Evolutionary conservation across 2,329 filamentous ascomycete genomes (phyloP), one percentile per base, ranked within the genome.

Genomic region (Arthroderma sp.): DNA sequence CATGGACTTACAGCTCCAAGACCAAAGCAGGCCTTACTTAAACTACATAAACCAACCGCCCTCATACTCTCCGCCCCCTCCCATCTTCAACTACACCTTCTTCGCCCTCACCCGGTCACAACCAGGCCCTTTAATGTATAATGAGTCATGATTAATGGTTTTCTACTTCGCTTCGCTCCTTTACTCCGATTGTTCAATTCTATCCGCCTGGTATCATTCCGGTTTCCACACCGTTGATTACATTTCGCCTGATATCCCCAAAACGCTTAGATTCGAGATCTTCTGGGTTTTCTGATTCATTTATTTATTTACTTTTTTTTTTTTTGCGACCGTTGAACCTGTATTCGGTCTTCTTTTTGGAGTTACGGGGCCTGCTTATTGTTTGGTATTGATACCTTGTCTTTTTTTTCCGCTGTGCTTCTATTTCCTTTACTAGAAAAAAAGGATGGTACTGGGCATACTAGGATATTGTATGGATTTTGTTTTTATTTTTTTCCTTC

Each of bases 1-100:
- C 64, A 29, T 74, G 71, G 71, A 67, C 70, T 32, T 64, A 69
- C 47, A 61, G 59, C 22, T 66, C 62, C 28, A 68, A 67, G 48
- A 50, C 58, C 7, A 67, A 67, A 52, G 59, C 63, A 6, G 57
- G 65, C 11, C 53, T 57, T 29, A 61, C 57, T 2, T 57, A 62
- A 42, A 11, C 36, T 27, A 10, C 11, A 22, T 5, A 27, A 9
- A 31, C 36, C 5, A 15, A 33, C 11, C n/a, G 15, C 11, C 22
- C 30, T 33, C 42, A 38, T 40, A 40, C 43, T 8, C 27, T 43
- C 27, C 49, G 38, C 38, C 38, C 37, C 44, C 45, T 49, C 40
- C n/a, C 15, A 36, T 32, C 41, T 43, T 46, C 36, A 42, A 41
- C 47, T 39, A 33, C 42, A 29, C 29, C 38, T 31, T 45, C 37